Evolutionary conservation across 345 rosid genomes (phyloP), one percentile per base, ranked within the genome.

Genomic region (Eucalyptus curtisii): DNA sequence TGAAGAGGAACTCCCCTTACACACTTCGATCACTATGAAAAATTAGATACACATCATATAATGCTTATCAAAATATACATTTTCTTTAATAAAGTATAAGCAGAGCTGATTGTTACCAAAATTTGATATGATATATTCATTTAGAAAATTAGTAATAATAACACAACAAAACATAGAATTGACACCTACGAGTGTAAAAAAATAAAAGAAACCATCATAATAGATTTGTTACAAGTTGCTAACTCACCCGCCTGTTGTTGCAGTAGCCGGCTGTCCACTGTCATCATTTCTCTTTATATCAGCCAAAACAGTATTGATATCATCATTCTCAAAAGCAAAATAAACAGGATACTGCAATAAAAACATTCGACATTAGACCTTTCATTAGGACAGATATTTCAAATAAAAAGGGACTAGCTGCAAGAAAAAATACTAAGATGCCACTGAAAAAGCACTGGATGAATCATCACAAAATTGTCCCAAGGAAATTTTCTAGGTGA

Each of bases 231-330:
- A n/a, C 37, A 9, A 37, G 25, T 40, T 76, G 64, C 82, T 86
- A 84, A 96, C 99, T 93, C 89, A 98, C 99, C 99, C 98, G 91
- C 99, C 99, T 11, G 98, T 94, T 30, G 98, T 98, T 31, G 99
- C 98, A 89, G 99, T 95, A 90, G 99, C 99, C 86, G 96, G 97
- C 91, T 95, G 99, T 91, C 99, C 98, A 89, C 93, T 93, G 42
- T 91, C 95, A 91, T 98, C 99, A 94, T 91, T 94, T 90, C 92
- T 96, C 95, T 95, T 95, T 85, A 98, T 93, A 91, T 95, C 98
- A 89, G 96, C 95, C 94, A 97, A 92, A 84, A 97, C 95, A 87
- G 93, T 90, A 89, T 94, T 93, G 89, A 97, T 93, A 88, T 96
- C 96, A 88, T 97, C 97, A 91, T 97, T 91, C 95, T 97, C 99